phyloP scores from a whole-genome alignment of 371 early-diverging fungal genomes.

The Dinochytrium kinnereticum region DNA sequence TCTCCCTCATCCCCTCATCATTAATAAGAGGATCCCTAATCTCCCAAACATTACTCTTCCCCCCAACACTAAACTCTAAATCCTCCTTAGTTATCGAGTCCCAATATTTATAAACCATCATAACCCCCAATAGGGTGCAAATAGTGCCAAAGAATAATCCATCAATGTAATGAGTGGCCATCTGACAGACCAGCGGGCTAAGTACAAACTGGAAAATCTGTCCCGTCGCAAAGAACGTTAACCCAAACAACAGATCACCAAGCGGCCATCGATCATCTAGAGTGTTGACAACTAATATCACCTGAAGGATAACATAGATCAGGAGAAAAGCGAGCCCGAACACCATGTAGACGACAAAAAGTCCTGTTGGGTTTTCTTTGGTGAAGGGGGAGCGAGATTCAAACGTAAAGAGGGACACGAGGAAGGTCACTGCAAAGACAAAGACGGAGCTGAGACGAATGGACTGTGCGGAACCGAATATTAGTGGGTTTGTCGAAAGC shows the following conservation, averaged over 20 bases:
- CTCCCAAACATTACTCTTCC: conserved; percentile 91
- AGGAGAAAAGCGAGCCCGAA: conserved; percentile 81
- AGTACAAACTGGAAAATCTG: conserved; percentile 82
- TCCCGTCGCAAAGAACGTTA: conserved; percentile 84
- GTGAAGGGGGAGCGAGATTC: conserved; percentile 66
- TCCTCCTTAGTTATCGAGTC: conserved; percentile 98
- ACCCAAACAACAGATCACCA: conserved; percentile 89
- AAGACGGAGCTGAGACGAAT: conserved; percentile 83
- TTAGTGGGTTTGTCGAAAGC: too few relatives aligned
- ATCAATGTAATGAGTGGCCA: conserved; percentile 93
- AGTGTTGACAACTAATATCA: conserved; percentile 90
- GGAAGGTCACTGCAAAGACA: conserved; percentile 75
- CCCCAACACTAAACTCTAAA: conserved; percentile 93
- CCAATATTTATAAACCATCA: conserved; percentile 99
- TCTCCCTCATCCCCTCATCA: conserved; percentile 52
- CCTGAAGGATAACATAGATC: conserved; percentile 88
- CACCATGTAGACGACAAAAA: conserved; percentile 90
- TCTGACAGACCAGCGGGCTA: conserved; percentile 78
- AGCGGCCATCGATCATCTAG: conserved; percentile 96
- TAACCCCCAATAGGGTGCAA: conserved; percentile 89
- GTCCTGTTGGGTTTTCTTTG: conserved; percentile 66
- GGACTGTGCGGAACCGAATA: conserved; percentile 59
- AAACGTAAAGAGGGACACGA: conserved; percentile 88
- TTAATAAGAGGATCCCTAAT: conserved; percentile 77
- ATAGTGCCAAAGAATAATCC: conserved; percentile 95